Evolutionary conservation across 2,329 filamentous ascomycete species (phyloP).

Genomic region (Xylaria multiplex): DNA sequence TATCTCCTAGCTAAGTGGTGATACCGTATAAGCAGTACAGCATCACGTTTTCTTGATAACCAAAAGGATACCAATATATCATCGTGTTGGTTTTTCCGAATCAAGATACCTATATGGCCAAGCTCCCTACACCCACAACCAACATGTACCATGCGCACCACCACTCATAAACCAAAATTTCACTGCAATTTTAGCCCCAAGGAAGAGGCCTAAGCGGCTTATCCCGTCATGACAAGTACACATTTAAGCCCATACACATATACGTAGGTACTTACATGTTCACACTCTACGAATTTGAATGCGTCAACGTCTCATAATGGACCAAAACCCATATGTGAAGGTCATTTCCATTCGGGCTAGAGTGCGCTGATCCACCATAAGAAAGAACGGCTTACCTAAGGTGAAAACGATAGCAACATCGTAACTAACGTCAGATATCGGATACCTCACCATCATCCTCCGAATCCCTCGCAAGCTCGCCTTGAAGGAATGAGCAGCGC

Average conservation of each 20-base stretch:
- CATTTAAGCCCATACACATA: too few relatives aligned
- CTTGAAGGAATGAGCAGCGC: constrained; percentile 8
- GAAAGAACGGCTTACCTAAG: constrained; percentile 12
- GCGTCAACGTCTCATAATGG: too few relatives aligned
- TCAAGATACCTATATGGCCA: not conserved
- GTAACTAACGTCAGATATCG: constrained; percentile 34
- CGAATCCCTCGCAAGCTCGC: constrained; percentile 19
- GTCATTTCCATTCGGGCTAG: not conserved
- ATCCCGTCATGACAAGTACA: too few relatives aligned
- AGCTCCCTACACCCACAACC: too few relatives aligned
- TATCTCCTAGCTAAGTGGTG: not conserved
- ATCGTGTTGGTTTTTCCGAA: not conserved
- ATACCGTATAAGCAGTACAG: not conserved
- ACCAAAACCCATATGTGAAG: not conserved
- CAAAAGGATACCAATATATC: not conserved
- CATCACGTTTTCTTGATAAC: not conserved
- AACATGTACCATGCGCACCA: too few relatives aligned
- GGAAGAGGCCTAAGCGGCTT: too few relatives aligned
- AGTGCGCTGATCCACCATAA: not conserved
- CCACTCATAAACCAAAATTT: too few relatives aligned
- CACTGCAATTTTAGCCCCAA: too few relatives aligned
- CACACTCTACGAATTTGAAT: too few relatives aligned
- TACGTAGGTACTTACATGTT: too few relatives aligned
- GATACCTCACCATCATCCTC: constrained; percentile 29
- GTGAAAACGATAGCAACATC: constrained; percentile 35